Percentiles rank a stretch among this genome's conserved stretches.
Evolutionary conservation across 139 green algal genomes (phyloP).

Genomic region (Diplosphaera chodatii): DNA sequence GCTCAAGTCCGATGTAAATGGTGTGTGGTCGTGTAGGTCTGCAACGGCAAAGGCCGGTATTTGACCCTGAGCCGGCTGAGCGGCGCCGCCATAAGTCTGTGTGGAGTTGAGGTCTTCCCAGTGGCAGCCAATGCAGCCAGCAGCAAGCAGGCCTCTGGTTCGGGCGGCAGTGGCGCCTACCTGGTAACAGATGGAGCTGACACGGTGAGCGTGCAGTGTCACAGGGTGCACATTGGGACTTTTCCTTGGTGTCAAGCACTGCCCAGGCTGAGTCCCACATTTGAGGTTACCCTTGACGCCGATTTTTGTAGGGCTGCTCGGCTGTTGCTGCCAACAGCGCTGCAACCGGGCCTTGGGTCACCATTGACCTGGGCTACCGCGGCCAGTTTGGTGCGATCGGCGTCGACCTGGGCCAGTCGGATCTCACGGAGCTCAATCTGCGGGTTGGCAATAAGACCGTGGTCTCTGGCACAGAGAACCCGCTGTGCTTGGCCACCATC

Average conservation of each 20-base stretch:
- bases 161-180: background rate
- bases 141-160: background rate
- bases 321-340: background rate
- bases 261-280: too few species aligned
- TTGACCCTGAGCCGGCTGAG: background rate
- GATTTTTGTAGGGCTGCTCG: background rate
- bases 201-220: too few species aligned
- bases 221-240: too few species aligned
- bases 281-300: too few species aligned
- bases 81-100: background rate
- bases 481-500: background rate
- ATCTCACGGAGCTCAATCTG: background rate
- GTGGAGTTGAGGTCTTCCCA: background rate
- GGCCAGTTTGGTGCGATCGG: background rate
- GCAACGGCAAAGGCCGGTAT: background rate
- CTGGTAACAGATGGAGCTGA: background rate
- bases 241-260: too few species aligned
- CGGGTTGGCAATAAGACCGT: background rate
- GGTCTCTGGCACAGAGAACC: background rate
- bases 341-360: background rate
- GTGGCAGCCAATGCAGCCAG: background rate
- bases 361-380: background rate
- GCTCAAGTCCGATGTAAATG: too few species aligned
- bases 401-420: background rate
- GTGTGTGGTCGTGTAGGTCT: too few species aligned